Evolutionary conservation across 1,139 yeast genomes (phyloP).

Genomic region (Kazachstania sp.): DNA sequence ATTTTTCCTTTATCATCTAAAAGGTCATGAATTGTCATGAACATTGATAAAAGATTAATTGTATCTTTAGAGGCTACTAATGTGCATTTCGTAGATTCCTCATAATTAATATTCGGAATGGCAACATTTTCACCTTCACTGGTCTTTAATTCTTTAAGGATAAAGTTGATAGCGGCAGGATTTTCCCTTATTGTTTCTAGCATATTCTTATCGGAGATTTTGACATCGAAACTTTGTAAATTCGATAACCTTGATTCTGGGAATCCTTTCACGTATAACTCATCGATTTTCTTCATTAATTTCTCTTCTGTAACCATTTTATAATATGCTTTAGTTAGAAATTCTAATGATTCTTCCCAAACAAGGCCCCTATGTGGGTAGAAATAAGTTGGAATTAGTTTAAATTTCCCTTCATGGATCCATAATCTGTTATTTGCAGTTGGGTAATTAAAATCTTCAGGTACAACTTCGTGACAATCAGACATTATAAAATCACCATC

Average conservation of each 20-base stretch:
- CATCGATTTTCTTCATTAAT: slow-evolving; percentile 14
- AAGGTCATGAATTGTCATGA: background rate
- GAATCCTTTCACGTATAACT: slow-evolving; percentile 8
- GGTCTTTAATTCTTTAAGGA: slow-evolving; percentile 11
- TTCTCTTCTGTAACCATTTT: slow-evolving; percentile 23
- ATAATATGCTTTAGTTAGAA: slow-evolving; percentile 29
- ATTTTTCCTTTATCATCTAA: too few relatives aligned
- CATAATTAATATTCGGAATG: background rate
- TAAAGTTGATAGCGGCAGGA: slow-evolving; percentile 15
- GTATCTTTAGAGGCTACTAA: background rate
- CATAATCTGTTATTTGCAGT: slow-evolving; percentile 26
- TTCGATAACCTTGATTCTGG: slow-evolving; percentile 15
- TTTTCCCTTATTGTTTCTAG: slow-evolving; percentile 9
- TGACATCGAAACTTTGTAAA: slow-evolving; percentile 11
- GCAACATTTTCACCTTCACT: background rate
- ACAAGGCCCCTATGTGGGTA: slow-evolving; percentile 28
- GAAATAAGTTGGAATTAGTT: slow-evolving; percentile 25
- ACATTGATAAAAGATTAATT: slow-evolving; percentile 7
- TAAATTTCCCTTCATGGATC: slow-evolving; percentile 25
- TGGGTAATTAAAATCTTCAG: slow-evolving; percentile 29
- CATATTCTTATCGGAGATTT: slow-evolving; percentile 9
- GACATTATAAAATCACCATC: slow-evolving; percentile 51
- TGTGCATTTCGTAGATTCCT: background rate
- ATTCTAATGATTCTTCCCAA: slow-evolving; percentile 32
- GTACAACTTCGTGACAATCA: slow-evolving; percentile 39